Evolutionary conservation across 306 rosid species (phyloP).

Genomic region (Cucumis hystrix): DNA sequence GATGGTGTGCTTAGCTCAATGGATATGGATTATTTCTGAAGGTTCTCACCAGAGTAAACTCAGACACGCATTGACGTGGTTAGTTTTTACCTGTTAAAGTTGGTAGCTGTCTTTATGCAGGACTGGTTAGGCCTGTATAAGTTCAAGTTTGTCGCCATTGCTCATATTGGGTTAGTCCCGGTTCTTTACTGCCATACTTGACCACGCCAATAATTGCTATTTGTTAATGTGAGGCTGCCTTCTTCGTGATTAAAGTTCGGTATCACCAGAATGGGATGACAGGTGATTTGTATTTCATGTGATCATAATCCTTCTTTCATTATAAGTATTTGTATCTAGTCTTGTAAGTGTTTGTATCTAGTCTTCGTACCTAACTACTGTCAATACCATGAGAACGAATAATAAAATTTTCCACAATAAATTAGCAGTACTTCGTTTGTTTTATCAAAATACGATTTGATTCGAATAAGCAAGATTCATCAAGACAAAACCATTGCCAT

Average conservation of each 20-base stretch:
- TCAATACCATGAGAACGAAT: neutral
- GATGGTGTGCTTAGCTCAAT: conserved; percentile 60
- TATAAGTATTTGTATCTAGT: neutral
- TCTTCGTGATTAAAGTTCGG: neutral
- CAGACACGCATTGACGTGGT: neutral
- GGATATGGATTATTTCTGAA: conserved; percentile 65
- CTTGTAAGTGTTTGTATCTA: neutral
- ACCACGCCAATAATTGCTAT: neutral
- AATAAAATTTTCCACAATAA: neutral
- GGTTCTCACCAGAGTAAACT: conserved; percentile 5
- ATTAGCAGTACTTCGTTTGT: neutral
- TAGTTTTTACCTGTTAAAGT: neutral
- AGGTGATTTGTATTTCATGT: conserved; percentile 1
- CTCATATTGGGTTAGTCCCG: neutral
- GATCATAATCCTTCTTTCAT: neutral
- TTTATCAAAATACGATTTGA: neutral
- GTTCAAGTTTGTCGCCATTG: neutral
- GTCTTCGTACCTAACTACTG: neutral
- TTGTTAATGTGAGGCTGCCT: neutral
- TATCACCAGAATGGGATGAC: neutral
- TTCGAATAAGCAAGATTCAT: neutral
- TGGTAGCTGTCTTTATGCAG: neutral
- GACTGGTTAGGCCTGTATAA: neutral
- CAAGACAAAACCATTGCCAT: neutral
- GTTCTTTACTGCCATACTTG: neutral